These are phyloP conservation scores for Fusarium armeniacum DNA, from an alignment of 2,329 filamentous ascomycete species.

Conservation along the genomic window DNA sequence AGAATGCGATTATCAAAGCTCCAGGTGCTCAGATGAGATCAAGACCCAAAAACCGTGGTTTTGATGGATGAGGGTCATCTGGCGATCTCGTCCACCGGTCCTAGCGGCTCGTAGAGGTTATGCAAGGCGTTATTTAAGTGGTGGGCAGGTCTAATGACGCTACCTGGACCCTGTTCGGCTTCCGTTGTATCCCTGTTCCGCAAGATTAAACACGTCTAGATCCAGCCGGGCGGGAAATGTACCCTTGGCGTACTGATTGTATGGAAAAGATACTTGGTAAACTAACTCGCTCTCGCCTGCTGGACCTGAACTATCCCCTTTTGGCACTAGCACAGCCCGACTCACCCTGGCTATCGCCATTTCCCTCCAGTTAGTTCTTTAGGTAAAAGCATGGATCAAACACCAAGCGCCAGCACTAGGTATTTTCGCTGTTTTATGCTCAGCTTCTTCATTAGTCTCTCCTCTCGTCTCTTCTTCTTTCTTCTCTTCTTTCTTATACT, in stretches of 20 bases:
- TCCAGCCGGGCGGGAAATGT: slow-evolving; percentile 33
- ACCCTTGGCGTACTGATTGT: slow-evolving; percentile 18
- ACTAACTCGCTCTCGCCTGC: slow-evolving; percentile 29
- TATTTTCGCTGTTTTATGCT: slow-evolving; percentile 42
- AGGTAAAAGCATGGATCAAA: slow-evolving; percentile 45
- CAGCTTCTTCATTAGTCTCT: slow-evolving; percentile 29
- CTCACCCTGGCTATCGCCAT: slow-evolving; percentile 47
- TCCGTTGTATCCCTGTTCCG: slow-evolving; percentile 48
- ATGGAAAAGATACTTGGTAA: slow-evolving; percentile 30
- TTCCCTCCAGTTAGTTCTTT: slow-evolving; percentile 45
- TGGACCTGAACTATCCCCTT: slow-evolving; percentile 32
- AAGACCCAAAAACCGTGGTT: slow-evolving; percentile 27
- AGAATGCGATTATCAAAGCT: slow-evolving; percentile 9
- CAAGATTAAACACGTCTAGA: slow-evolving; percentile 50
- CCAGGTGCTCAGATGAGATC: slow-evolving; percentile 5
- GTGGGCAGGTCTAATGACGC: slow-evolving; percentile 36
- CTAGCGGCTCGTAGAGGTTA: slow-evolving; percentile 13
- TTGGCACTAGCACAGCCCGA: slow-evolving; percentile 18
- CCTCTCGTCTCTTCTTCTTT: background rate
- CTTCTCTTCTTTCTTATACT: slow-evolving; percentile 13
- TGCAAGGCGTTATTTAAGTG: slow-evolving; percentile 29
- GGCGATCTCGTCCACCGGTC: slow-evolving; percentile 16
- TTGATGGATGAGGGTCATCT: slow-evolving; percentile 19
- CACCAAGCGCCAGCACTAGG: slow-evolving; percentile 42
- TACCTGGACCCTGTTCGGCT: slow-evolving; percentile 39